Percentiles rank a stretch among this genome's conserved stretches.
Evolutionary conservation across 768 basidiomycete genomes (phyloP).

Genomic region (Leucosporidium scottii): DNA sequence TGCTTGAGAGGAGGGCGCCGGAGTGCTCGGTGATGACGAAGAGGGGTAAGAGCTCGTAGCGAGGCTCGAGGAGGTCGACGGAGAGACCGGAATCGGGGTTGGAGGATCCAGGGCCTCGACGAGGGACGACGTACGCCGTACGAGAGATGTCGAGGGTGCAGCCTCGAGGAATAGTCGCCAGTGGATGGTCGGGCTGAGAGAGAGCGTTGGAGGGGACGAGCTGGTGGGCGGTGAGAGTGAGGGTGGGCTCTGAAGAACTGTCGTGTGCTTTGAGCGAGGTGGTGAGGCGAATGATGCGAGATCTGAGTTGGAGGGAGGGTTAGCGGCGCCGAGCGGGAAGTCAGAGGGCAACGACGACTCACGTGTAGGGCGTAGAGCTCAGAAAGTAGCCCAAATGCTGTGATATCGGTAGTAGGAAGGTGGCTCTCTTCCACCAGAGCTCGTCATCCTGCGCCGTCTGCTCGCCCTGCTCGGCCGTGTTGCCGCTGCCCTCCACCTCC

Average conservation of each 20-base stretch:
- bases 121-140: neutral
- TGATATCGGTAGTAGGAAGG: constrained; percentile 2
- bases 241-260: neutral
- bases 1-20: neutral
- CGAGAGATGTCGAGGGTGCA: neutral
- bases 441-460: neutral
- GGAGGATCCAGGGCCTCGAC: neutral
- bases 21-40: constrained; percentile 5
- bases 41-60: neutral
- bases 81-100: constrained; percentile 19
- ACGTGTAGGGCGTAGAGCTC: constrained; percentile 21
- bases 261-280: neutral
- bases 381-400: constrained; percentile 18
- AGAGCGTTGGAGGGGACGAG: constrained; percentile 7
- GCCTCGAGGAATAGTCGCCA: neutral
- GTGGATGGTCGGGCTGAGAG: neutral
- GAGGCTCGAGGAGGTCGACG: constrained; percentile 13
- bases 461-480: neutral
- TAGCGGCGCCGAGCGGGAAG: neutral
- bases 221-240: constrained; percentile 9
- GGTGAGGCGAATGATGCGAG: constrained; percentile 16
- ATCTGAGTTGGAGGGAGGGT: constrained; percentile 1
- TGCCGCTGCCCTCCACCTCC: neutral
- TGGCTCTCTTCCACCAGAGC: constrained; percentile 5
- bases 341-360: neutral